Percentiles rank a stretch among this genome's conserved stretches.
phyloP scores from a whole-genome alignment of 2,329 filamentous ascomycete species.

The Calonectria honghensis region DNA sequence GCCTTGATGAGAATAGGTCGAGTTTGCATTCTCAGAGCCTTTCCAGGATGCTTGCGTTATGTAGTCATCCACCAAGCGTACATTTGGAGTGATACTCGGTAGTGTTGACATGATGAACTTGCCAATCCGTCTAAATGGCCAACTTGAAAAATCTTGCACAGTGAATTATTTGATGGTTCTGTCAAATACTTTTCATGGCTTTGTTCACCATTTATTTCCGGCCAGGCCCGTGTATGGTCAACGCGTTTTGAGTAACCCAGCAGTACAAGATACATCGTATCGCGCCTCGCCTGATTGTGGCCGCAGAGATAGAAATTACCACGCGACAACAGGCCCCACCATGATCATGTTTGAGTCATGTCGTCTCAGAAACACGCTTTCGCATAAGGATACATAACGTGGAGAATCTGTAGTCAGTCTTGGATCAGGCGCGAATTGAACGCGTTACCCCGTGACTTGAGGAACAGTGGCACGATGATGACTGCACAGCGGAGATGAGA shows the following conservation, averaged over 20 bases:
- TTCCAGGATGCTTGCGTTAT: slow-evolving; percentile 51
- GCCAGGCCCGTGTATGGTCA: slow-evolving; percentile 20
- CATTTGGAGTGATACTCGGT: slow-evolving; percentile 24
- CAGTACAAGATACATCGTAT: slow-evolving; percentile 1
- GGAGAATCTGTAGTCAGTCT: slow-evolving; percentile 27
- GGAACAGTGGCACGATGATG: slow-evolving; percentile 40
- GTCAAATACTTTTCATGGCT: neutral
- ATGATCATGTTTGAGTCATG: slow-evolving; percentile 29
- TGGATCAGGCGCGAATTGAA: slow-evolving; percentile 42
- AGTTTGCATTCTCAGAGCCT: slow-evolving; percentile 51
- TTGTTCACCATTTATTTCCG: neutral
- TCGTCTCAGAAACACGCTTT: slow-evolving; percentile 42
- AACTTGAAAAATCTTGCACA: neutral
- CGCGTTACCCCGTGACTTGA: slow-evolving; percentile 50
- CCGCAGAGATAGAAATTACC: neutral
- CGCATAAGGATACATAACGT: slow-evolving; percentile 23
- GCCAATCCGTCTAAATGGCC: neutral
- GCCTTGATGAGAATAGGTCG: slow-evolving; percentile 52
- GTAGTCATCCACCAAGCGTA: slow-evolving; percentile 49
- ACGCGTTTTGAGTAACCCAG: neutral
- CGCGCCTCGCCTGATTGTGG: slow-evolving; percentile 40
- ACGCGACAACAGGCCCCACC: neutral
- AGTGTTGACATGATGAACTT: slow-evolving; percentile 32
- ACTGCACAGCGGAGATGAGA: slow-evolving; percentile 26
- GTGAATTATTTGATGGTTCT: neutral